A percentile compares a stretch with the other conserved stretches of the same genome.
phyloP scores from a whole-genome alignment of 169 alveolate species.

The Ichthyophthirius multifiliis region DNA sequence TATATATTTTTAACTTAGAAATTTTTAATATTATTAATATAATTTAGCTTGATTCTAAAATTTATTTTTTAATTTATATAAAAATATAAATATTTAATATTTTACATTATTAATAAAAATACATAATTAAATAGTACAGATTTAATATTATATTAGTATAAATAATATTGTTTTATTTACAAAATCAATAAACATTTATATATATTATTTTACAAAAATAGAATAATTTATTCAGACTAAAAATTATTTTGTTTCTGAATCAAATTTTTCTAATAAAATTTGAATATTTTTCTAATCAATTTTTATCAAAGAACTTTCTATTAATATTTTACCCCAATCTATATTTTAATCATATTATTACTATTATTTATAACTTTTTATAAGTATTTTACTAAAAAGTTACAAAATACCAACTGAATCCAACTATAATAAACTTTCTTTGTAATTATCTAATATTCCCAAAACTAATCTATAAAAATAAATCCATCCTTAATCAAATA shows the following conservation, averaged over 20 bases:
- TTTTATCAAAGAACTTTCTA: neutral
- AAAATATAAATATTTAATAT: too few species aligned
- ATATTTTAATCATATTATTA: neutral
- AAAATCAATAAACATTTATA: too few species aligned
- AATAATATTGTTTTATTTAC: too few species aligned
- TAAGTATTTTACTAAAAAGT: neutral
- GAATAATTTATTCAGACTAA: too few species aligned
- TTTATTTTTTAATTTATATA: too few species aligned
- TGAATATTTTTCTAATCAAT: neutral
- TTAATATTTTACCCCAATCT: neutral
- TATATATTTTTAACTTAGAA: too few species aligned
- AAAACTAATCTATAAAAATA: constrained; percentile 1
- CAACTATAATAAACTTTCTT: neutral
- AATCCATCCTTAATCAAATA: neutral
- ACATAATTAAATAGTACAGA: too few species aligned
- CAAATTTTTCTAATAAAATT: neutral
- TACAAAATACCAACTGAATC: neutral
- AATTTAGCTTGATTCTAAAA: too few species aligned
- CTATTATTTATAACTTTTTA: neutral
- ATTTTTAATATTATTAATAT: too few species aligned
- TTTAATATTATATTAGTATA: too few species aligned
- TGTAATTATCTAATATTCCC: neutral
- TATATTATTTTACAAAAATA: too few species aligned
- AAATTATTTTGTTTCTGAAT: neutral
- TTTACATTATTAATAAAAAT: too few species aligned